A percentile compares a stretch with the other conserved stretches of the same genome.
Evolutionary conservation across 1,139 yeast species (phyloP).

Genomic region (Taphrina confusa): DNA sequence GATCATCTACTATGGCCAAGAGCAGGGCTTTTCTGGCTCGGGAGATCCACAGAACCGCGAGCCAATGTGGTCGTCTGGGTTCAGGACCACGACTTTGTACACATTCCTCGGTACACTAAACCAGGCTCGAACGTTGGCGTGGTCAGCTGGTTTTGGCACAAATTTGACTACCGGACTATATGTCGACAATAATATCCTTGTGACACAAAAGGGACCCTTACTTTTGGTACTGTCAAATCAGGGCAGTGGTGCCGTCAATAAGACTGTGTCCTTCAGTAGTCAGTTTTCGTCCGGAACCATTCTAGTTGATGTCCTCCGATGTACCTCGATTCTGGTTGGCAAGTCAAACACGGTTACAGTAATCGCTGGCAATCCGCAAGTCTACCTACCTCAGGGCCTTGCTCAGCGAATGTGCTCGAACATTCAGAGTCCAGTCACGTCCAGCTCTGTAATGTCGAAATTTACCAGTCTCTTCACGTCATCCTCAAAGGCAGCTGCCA

Average conservation of each 20-base stretch:
- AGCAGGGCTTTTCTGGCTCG: constrained; percentile 37
- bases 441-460: constrained; percentile 23
- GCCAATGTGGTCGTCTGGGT: constrained; percentile 27
- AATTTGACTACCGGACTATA: constrained; percentile 21
- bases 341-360: constrained; percentile 10
- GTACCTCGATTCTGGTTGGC: constrained; percentile 27
- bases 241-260: constrained; percentile 23
- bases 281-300: constrained; percentile 25
- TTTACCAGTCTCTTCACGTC: constrained; percentile 26
- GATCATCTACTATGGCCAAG: constrained; percentile 38
- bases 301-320: constrained; percentile 20
- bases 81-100: constrained; percentile 13
- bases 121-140: constrained; percentile 16
- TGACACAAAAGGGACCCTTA: constrained; percentile 36
- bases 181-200: constrained; percentile 3
- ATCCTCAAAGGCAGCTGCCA: constrained; percentile 13
- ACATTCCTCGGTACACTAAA: constrained; percentile 18
- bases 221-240: constrained; percentile 25
- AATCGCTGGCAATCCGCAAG: constrained; percentile 16
- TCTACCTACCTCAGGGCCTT: constrained; percentile 20
- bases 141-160: constrained; percentile 29
- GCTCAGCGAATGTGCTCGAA: constrained; percentile 21
- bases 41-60: constrained; percentile 37
- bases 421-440: not conserved
- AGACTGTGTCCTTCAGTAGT: constrained; percentile 22